Conservation (phyloP, 2,329 filamentous ascomycete species). For the Alternaria arbusti region DNA sequence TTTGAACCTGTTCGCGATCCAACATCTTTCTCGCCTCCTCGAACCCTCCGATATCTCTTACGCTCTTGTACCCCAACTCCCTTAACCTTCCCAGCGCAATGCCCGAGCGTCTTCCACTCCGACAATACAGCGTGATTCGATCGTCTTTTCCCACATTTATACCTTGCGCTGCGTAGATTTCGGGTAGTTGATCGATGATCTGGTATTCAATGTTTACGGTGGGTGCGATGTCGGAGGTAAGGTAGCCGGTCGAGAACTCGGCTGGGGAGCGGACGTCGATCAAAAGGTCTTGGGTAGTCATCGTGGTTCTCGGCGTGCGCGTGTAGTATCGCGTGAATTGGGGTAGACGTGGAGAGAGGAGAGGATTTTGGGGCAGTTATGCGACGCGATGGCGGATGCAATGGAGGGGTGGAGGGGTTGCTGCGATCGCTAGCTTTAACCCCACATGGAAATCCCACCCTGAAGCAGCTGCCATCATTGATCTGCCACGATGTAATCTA, state of each 20-base stretch:
- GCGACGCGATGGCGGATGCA: not conserved
- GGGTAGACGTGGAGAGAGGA: not conserved
- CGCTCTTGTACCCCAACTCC: conserved; percentile 37
- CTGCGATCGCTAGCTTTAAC: not conserved
- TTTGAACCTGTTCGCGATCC: conserved; percentile 32
- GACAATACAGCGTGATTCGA: conserved; percentile 48
- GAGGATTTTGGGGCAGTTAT: not conserved
- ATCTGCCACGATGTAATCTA: not conserved
- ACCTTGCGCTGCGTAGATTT: conserved; percentile 25
- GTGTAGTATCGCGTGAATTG: not conserved
- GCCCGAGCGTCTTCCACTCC: conserved; percentile 41
- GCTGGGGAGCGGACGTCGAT: conserved; percentile 47
- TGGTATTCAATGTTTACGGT: conserved; percentile 50
- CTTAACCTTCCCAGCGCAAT: conserved; percentile 41
- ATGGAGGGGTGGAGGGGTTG: not conserved
- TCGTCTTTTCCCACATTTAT: conserved; percentile 32
- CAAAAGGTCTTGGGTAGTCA: conserved; percentile 27
- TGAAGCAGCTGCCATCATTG: not conserved
- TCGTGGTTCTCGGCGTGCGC: not conserved
- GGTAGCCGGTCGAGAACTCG: conserved; percentile 44
- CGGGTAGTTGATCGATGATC: conserved; percentile 36
- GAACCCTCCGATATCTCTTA: conserved; percentile 46
- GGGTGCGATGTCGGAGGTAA: conserved; percentile 28
- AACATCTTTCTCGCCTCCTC: conserved; percentile 41
- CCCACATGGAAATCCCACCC: not conserved